Evolutionary conservation across 2,329 filamentous ascomycete species (phyloP), one percentile per base, ranked within the genome.

Genomic region (Colletotrichum sp.): DNA sequence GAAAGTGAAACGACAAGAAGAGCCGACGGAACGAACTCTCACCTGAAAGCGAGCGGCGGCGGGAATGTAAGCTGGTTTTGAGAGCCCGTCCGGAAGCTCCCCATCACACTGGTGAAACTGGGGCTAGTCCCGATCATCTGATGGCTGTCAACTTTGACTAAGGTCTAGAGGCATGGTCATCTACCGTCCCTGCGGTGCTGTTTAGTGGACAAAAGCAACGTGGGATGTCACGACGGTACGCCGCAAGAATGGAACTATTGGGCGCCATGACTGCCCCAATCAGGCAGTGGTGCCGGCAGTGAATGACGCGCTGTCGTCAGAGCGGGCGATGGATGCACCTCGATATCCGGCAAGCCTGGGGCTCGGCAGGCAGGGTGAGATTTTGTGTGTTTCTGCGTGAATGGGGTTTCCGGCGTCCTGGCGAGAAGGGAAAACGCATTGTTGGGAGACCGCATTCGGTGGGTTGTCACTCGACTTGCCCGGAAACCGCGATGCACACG

Each of bases 41-140:
- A 26, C 26, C 66, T 52, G 70, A 65, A 74, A 52, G 43, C 43
- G 43, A 52, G 43, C 43, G 60, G 28, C 43, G 68, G 73, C 48
- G 48, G 66, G 67, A 69, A 74, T 76, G 65, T 68, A 55, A 60
- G 74, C 70, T 74, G 74, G 60, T 76, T 76, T 76, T 76, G 70
- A 74, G 74, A 76, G 74, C 74, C 43, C 57, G 64, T 55, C 66
- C 28, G 43, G 71, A 71, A 72, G 18, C 60, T 76, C 55, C 71
- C 34, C 43, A 76, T 69, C 74, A 69, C 65, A 75, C 61, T 67
- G 61, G 74, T 76, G 72, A 76, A 71, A 76, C 72, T 75, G 60
- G 74, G 72, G 72, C 74, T 75, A 76, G 63, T 64, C 72, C 72
- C 28, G 74, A 75, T 76, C 74, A 76, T 71, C 60, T 75, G 72